Evolutionary conservation across 805 yeast genomes (phyloP).

Genomic region (Tetrapisispora taiwanensis): DNA sequence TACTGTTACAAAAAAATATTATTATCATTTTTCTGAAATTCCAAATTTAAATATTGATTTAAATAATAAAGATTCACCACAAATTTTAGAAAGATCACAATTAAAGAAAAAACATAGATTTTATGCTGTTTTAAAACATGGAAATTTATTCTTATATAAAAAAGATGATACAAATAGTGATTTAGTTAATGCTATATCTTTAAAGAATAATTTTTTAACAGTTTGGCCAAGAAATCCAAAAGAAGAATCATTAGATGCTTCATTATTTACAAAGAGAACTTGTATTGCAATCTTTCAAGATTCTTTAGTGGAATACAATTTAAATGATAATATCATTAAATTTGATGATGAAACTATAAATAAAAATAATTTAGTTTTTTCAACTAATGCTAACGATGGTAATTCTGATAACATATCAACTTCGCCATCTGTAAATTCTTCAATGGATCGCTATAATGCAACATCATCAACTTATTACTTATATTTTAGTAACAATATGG

Average conservation of each 20-base stretch:
- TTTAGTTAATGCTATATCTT: conserved; percentile 65
- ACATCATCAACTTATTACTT: conserved; percentile 38
- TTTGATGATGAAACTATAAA: conserved; percentile 1
- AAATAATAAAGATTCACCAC: conserved; percentile 6
- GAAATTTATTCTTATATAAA: conserved; percentile 76
- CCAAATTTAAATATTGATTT: conserved; percentile 4
- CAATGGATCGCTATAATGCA: background rate
- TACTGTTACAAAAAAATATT: conserved; percentile 70
- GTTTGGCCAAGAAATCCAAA: conserved; percentile 74
- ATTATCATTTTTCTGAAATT: conserved; percentile 31
- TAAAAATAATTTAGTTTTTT: background rate
- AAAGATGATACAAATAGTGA: conserved; percentile 41
- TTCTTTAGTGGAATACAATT: conserved; percentile 19
- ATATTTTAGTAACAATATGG: conserved; percentile 66
- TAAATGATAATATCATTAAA: conserved; percentile 3
- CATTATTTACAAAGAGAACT: conserved; percentile 67
- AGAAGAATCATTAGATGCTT: conserved; percentile 43
- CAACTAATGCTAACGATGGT: background rate
- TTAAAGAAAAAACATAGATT: conserved; percentile 43
- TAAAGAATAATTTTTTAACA: conserved; percentile 58
- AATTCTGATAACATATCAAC: background rate
- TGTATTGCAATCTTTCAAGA: conserved; percentile 64
- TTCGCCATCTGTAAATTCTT: background rate
- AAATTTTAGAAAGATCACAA: conserved; percentile 22
- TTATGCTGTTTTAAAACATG: conserved; percentile 71